Conservation (phyloP, 148 eudicot genomes). For the Tetragonia tetragonoides region DNA sequence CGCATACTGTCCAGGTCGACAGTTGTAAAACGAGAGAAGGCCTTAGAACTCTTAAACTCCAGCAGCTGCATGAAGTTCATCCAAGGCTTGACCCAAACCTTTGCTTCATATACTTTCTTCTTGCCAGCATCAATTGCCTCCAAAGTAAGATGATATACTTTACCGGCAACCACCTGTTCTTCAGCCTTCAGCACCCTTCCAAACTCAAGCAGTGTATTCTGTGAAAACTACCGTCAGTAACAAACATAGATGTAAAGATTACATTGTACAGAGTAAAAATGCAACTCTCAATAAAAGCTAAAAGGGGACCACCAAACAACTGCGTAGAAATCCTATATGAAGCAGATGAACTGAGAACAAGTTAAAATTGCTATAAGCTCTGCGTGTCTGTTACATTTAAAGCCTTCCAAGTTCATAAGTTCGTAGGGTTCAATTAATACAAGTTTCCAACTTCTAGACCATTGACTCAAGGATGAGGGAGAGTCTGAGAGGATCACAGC, state of each 20-base stretch:
- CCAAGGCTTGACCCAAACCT: conserved; percentile 82
- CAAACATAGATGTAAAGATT: not conserved
- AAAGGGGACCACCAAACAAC: not conserved
- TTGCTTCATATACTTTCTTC: conserved; percentile 58
- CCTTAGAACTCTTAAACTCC: conserved; percentile 53
- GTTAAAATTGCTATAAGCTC: not conserved
- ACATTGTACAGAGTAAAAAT: not conserved
- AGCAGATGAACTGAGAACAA: not conserved
- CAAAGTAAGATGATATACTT: conserved; percentile 48
- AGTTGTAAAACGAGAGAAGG: conserved; percentile 30
- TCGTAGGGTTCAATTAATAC: no score
- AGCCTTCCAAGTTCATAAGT: not conserved
- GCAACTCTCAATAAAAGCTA: not conserved
- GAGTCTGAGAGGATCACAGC: no score
- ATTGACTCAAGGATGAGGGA: not conserved
- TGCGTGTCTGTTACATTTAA: not conserved
- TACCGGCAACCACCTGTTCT: conserved; percentile 54
- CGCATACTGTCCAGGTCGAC: conserved; percentile 34
- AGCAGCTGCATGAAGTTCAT: conserved; percentile 62
- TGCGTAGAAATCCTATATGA: not conserved
- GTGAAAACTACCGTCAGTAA: not conserved
- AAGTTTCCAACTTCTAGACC: not conserved
- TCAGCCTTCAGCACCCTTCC: conserved; percentile 27
- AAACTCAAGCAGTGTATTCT: conserved; percentile 23
- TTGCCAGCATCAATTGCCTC: conserved; percentile 60